These are phyloP conservation scores for Medicago truncatula DNA, from an alignment of 306 rosid species.

Conservation along the genomic window MtrunA17r5.0-ANR NC_053042.1:40829001-40829500, in stretches of 20 bases:
- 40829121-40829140: too few relatives aligned
- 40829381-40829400: slow-evolving; percentile 52
- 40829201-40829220: slow-evolving; percentile 33
- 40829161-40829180: neutral
- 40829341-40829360: neutral
- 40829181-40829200: neutral
- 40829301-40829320: slow-evolving; percentile 29
- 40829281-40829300: slow-evolving; percentile 15
- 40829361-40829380: slow-evolving; percentile 50
- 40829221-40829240: slow-evolving; percentile 10
- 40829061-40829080: too few relatives aligned
- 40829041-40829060: too few relatives aligned
- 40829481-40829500: slow-evolving; percentile 35
- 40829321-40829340: slow-evolving; percentile 40
- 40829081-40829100: too few relatives aligned
- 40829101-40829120: too few relatives aligned
- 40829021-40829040: too few relatives aligned
- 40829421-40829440: slow-evolving; percentile 53
- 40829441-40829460: slow-evolving; percentile 37
- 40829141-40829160: too few relatives aligned
- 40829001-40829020: too few relatives aligned
- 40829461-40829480: slow-evolving; percentile 44
- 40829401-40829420: slow-evolving; percentile 50
- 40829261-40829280: slow-evolving; percentile 25
- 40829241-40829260: slow-evolving; percentile 43